Percentiles rank a stretch among this genome's conserved stretches.
These are phyloP conservation scores for Alternaria brassicicola DNA, from an alignment of 2,329 filamentous ascomycete species.

Conservation along the genomic window DNA sequence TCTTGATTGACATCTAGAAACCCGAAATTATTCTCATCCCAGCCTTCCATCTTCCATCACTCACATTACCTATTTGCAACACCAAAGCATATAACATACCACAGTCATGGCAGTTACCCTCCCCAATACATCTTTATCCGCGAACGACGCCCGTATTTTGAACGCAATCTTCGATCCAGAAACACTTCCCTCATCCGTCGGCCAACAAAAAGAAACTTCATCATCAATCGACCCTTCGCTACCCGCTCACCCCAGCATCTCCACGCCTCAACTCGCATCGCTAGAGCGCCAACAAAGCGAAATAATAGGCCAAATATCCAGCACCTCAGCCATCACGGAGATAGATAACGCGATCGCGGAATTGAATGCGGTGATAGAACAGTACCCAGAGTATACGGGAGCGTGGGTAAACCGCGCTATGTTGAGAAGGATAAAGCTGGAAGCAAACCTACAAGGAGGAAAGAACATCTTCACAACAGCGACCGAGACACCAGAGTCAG, in stretches of 20 bases:
- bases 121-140: conserved; percentile 56
- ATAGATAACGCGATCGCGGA: conserved; percentile 36
- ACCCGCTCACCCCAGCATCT: conserved; percentile 50
- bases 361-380: conserved; percentile 63
- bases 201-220: conserved; percentile 53
- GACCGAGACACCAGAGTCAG: background rate
- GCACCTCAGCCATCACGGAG: conserved; percentile 12
- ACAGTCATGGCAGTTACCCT: conserved; percentile 28
- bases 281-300: conserved; percentile 53
- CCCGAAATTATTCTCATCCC: background rate
- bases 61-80: background rate
- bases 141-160: conserved; percentile 48
- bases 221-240: conserved; percentile 53
- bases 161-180: conserved; percentile 51
- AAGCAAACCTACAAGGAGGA: conserved; percentile 16
- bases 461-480: conserved; percentile 26
- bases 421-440: conserved; percentile 64
- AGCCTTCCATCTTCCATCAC: background rate
- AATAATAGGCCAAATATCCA: conserved; percentile 49
- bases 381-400: conserved; percentile 71
- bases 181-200: conserved; percentile 54
- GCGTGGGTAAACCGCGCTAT: conserved; percentile 78
- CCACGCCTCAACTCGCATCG: conserved; percentile 41
- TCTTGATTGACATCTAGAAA: too few species aligned
- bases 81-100: background rate